A percentile compares a stretch with the other conserved stretches of the same genome.
Evolutionary conservation across 208 protist genomes (phyloP).

Genomic region (Acanthamoeba polyphaga): DNA sequence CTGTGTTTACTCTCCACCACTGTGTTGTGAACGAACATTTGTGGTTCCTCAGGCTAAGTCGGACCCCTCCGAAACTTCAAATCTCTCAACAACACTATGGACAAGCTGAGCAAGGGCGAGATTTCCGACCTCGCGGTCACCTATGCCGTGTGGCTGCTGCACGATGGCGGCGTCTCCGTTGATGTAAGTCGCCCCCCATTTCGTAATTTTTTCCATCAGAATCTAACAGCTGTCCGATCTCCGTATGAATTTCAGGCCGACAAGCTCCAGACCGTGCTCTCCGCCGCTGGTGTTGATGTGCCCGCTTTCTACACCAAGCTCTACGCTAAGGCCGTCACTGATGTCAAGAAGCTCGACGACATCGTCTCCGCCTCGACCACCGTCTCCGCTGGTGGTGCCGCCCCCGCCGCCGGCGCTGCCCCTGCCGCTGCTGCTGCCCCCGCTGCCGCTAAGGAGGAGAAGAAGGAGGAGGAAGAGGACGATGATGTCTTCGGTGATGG

Average conservation of each 20-base stretch:
- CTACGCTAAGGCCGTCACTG: slow-evolving; percentile 35
- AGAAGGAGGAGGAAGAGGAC: slow-evolving; percentile 24
- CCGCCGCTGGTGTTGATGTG: slow-evolving; percentile 58
- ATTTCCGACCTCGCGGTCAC: slow-evolving; percentile 54
- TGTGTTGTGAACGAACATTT: slow-evolving; percentile 51
- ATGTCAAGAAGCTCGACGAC: slow-evolving; percentile 57
- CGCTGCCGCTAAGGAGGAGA: slow-evolving; percentile 36
- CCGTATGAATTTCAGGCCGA: neutral
- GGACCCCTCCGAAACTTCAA: slow-evolving; percentile 46
- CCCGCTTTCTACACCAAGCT: slow-evolving; percentile 59
- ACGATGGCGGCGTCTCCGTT: slow-evolving; percentile 54
- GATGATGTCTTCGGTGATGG: slow-evolving; percentile 56
- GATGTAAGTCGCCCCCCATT: neutral
- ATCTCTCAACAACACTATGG: slow-evolving; percentile 51
- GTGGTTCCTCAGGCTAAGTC: slow-evolving; percentile 64
- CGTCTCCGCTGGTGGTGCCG: slow-evolving; percentile 15
- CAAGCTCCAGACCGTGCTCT: slow-evolving; percentile 59
- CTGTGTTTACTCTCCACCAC: neutral
- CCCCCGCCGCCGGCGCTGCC: neutral
- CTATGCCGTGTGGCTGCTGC: slow-evolving; percentile 49
- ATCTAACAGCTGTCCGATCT: neutral
- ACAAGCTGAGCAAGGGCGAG: slow-evolving; percentile 62
- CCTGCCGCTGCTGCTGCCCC: slow-evolving; percentile 3
- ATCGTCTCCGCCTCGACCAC: slow-evolving; percentile 41
- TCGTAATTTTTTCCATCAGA: neutral